Conservation (phyloP, 1,284 basidiomycete genomes). For the Ustilago loliicola region DNA sequence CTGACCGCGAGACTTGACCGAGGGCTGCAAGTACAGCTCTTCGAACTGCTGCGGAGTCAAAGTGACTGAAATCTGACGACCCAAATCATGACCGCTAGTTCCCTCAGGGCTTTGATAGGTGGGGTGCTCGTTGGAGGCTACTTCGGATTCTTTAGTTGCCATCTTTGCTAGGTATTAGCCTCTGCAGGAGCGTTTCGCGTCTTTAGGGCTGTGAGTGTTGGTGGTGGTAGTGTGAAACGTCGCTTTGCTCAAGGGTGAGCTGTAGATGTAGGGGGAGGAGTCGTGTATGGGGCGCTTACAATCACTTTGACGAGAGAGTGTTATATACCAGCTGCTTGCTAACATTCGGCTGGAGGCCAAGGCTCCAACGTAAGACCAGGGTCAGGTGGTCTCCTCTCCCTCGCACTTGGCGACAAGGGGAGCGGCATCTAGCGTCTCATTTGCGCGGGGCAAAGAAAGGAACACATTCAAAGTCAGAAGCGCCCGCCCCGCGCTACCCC, state of each 20-base stretch:
- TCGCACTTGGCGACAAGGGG: not conserved
- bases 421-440: slow-evolving; percentile 4
- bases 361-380: slow-evolving; percentile 3
- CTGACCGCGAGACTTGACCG: slow-evolving; percentile 35
- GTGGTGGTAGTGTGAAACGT: not conserved
- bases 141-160: slow-evolving; percentile 46
- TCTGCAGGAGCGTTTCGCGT: not conserved
- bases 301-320: not conserved
- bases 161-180: slow-evolving; percentile 11
- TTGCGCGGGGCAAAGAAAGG: not conserved
- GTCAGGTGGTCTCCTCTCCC: slow-evolving; percentile 5
- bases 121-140: slow-evolving; percentile 40
- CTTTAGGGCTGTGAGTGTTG: not conserved
- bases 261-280: not conserved
- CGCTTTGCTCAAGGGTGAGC: not conserved
- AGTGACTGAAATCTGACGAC: slow-evolving; percentile 56
- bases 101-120: slow-evolving; percentile 39
- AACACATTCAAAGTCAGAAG: not conserved
- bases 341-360: not conserved
- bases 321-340: not conserved
- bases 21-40: slow-evolving; percentile 56
- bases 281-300: not conserved
- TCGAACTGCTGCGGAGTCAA: slow-evolving; percentile 58
- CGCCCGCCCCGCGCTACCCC: not conserved
- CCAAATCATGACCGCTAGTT: slow-evolving; percentile 40